Percentiles rank a stretch among this genome's conserved stretches.
phyloP scores from a whole-genome alignment of 176 grass and related monocot genomes.

The Triticum turgidum region DNA sequence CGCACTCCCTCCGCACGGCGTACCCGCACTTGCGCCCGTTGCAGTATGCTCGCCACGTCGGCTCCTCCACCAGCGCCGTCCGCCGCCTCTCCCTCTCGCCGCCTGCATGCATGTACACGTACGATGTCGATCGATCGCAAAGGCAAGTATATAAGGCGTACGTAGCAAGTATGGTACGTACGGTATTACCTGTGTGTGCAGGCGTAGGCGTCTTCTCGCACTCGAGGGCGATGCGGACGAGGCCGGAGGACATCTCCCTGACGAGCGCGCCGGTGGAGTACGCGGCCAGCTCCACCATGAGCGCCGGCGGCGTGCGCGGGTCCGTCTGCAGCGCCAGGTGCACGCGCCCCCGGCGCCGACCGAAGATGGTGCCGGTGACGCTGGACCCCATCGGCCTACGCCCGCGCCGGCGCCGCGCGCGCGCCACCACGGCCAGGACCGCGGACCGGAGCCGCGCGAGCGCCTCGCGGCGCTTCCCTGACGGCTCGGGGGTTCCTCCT shows the following conservation, averaged over 20 bases:
- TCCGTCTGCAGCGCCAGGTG: conserved; percentile 70
- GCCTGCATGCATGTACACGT: background rate
- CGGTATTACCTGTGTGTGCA: background rate
- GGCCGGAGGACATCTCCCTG: conserved; percentile 86
- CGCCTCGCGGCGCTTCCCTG: conserved; percentile 19
- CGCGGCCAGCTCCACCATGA: conserved; percentile 68
- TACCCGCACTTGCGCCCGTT: conserved; percentile 87
- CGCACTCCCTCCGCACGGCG: conserved; percentile 62
- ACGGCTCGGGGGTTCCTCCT: background rate
- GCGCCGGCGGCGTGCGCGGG: conserved; percentile 53
- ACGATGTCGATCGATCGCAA: background rate
- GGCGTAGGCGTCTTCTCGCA: conserved; percentile 36
- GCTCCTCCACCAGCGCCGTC: conserved; percentile 59
- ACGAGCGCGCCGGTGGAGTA: conserved; percentile 72
- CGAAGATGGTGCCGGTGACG: conserved; percentile 85
- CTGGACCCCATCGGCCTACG: conserved; percentile 31
- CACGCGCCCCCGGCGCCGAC: conserved; percentile 64
- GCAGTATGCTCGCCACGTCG: conserved; percentile 77
- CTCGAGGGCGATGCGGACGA: conserved; percentile 78
- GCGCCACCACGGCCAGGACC: conserved; percentile 44
- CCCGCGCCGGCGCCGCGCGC: conserved; percentile 12
- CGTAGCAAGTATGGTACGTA: background rate
- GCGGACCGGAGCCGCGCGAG: conserved; percentile 53
- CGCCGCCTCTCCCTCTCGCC: conserved; percentile 1
- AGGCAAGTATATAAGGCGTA: background rate